Base-by-base conservation (phyloP, 495 filamentous ascomycete species). In the Penicillium macrosclerotiorum region DNA sequence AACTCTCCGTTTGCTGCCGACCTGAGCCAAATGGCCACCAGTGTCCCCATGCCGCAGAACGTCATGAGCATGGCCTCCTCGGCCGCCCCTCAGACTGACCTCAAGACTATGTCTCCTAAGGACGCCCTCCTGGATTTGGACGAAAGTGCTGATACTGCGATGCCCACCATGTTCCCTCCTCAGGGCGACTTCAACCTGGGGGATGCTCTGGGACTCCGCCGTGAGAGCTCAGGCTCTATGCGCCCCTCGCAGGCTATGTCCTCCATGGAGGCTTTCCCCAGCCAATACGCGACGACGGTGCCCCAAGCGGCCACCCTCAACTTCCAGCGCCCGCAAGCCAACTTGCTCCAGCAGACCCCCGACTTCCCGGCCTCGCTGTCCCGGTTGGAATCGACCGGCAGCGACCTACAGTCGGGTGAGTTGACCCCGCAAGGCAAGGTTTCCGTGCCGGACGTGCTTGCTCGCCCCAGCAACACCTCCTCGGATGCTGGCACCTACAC, bases 31-130 rank as follows among this genome's bases (percentile, higher is more conserved):
- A 57, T 67, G 55, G 56, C 68, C 67, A 49, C 79, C 68, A 51
- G 62, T 62, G 44, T 58, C 52, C 59, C 57, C 58, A 54, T 76
- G 76, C 12, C 48, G 31, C 56, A 69, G 32, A 59, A 64, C 39
- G 61, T 47, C 1, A 51, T 72, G 57, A 63, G 50, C 18, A 54
- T 71, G 38, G 45, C 44, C 30, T 52, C 64, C 17, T 33, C 42
- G 36, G 37, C 29, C 11, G 29, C 24, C 11, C 22, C 48, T 31
- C 57, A 57, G 22, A 47, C 42, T 5, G 48, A 82, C 9, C 83
- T 88, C 0, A 88, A 88, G 61, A 96, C 94, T 4, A 96, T 98
- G 40, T 98, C 93, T 11, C 93, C 93, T 23, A 95, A 96, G 73
- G 93, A 97, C 57, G 89, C 90, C 4, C 62, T 92, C 47, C 71